Conservation (phyloP, 306 rosid species). For the Malus sieversii region DNA sequence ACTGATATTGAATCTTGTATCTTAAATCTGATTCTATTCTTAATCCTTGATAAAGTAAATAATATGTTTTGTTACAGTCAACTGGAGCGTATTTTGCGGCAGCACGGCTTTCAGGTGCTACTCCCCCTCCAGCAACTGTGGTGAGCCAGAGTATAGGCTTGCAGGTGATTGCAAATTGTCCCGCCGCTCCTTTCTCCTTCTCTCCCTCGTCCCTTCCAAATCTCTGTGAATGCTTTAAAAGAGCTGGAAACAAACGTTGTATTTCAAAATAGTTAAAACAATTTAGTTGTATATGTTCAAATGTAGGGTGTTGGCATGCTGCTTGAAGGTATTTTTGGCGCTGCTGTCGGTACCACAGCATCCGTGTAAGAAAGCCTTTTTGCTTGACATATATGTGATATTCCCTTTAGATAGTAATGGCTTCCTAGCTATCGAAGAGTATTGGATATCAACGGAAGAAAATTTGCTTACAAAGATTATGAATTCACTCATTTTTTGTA, state of each 20-base stretch:
- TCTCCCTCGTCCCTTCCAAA: neutral
- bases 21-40: neutral
- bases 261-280: neutral
- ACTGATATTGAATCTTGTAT: neutral
- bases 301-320: constrained; percentile 76
- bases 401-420: neutral
- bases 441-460: neutral
- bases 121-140: constrained; percentile 82
- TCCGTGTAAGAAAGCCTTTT: constrained; percentile 67
- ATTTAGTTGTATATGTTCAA: constrained; percentile 7
- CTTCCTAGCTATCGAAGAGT: neutral
- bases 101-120: constrained; percentile 95
- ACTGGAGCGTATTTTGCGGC: constrained; percentile 83
- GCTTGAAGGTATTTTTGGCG: constrained; percentile 79
- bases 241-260: constrained; percentile 1
- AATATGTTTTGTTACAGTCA: constrained; percentile 43
- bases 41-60: neutral
- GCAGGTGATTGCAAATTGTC: constrained; percentile 43
- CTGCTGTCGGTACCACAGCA: constrained; percentile 70
- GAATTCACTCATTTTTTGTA: neutral
- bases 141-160: constrained; percentile 78
- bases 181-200: neutral
- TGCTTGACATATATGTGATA: neutral
- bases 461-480: neutral
- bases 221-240: constrained; percentile 1